These are phyloP conservation scores for Tephrocybe sp. DNA, from an alignment of 768 basidiomycete species.

Conservation along the genomic window DNA sequence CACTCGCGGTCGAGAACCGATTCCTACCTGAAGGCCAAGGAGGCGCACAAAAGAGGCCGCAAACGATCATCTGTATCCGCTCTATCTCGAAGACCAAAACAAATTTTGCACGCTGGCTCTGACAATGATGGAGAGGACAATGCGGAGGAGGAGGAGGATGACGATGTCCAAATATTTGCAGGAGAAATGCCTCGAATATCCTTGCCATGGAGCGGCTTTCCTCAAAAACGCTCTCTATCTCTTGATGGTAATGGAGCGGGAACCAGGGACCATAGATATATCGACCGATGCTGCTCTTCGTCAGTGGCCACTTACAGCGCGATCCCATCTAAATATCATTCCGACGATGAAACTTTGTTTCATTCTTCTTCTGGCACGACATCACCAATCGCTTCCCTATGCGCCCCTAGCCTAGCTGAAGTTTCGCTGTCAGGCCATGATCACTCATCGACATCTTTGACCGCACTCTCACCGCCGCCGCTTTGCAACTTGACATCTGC, in stretches of 20 bases:
- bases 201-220: constrained; percentile 13
- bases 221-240: constrained; percentile 44
- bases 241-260: constrained; percentile 42
- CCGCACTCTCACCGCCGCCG: constrained; percentile 11
- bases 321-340: constrained; percentile 26
- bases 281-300: constrained; percentile 28
- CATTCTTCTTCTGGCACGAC: constrained; percentile 14
- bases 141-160: constrained; percentile 45
- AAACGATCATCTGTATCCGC: constrained; percentile 33
- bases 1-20: constrained; percentile 42
- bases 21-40: constrained; percentile 35
- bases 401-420: constrained; percentile 27
- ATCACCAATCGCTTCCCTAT: constrained; percentile 7
- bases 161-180: constrained; percentile 56
- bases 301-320: constrained; percentile 26
- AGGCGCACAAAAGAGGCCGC: constrained; percentile 39
- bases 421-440: constrained; percentile 33
- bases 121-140: constrained; percentile 33
- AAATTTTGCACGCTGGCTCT: constrained; percentile 16
- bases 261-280: constrained; percentile 2
- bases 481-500: constrained; percentile 24
- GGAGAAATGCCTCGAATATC: constrained; percentile 31
- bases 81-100: constrained; percentile 17
- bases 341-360: constrained; percentile 32
- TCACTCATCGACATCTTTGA: constrained; percentile 28